A percentile compares a stretch with the other conserved stretches of the same genome.
Evolutionary conservation across 2,329 filamentous ascomycete species (phyloP).

Genomic region (Apiospora aurea): DNA sequence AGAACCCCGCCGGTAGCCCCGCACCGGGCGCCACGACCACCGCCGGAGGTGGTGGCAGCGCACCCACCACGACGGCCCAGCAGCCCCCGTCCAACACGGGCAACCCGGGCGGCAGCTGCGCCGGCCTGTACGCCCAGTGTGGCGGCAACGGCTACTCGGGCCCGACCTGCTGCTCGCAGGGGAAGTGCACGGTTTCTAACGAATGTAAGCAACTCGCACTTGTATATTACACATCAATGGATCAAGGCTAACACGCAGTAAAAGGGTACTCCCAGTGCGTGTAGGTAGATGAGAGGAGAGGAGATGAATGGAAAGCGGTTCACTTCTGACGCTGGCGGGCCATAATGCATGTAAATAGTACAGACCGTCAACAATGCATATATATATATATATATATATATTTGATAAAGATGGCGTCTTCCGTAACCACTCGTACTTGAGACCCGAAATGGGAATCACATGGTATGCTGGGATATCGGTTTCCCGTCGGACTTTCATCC

Average conservation of each 20-base stretch:
- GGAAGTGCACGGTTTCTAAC: constrained; percentile 11
- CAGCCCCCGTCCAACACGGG: not conserved
- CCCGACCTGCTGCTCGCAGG: constrained; percentile 14
- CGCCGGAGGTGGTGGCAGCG: not conserved
- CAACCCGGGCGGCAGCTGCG: not conserved
- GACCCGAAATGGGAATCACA: no score
- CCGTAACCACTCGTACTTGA: no score
- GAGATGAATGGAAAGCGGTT: no score
- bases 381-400: constrained; percentile 2
- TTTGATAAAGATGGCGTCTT: no score
- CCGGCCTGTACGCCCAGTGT: constrained; percentile 6
- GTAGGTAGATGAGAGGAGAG: not conserved
- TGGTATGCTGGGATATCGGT: no score
- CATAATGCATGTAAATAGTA: constrained; percentile 3
- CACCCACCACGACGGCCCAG: not conserved
- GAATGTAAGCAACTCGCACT: not conserved
- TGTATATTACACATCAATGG: not conserved
- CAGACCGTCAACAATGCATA: not conserved
- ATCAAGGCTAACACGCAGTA: not conserved
- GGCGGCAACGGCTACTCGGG: constrained; percentile 18
- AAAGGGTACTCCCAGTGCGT: constrained; percentile 22
- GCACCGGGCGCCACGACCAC: not conserved
- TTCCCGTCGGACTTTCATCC: no score
- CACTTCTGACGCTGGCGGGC: not conserved
- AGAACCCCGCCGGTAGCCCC: not conserved